These are phyloP conservation scores for Gossypium aridum DNA, from an alignment of 441 rosid species.

Conservation along the genomic window DNA sequence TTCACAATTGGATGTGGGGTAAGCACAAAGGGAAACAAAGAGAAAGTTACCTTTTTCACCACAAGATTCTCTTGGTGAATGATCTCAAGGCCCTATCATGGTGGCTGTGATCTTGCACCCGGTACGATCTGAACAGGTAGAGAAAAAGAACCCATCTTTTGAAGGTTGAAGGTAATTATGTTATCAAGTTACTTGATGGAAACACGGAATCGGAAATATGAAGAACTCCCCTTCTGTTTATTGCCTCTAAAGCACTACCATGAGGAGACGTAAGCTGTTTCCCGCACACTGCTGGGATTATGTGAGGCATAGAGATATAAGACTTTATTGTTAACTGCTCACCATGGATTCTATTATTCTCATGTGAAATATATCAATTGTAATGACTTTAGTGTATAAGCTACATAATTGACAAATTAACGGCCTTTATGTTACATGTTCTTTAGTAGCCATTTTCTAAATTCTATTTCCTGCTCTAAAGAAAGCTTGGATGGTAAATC, in stretches of 20 bases:
- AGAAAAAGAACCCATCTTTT: neutral
- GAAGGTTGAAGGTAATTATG: slow-evolving; percentile 2
- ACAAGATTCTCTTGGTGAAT: slow-evolving; percentile 7
- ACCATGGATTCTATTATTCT: neutral
- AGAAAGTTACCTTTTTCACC: neutral
- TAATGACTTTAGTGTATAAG: neutral
- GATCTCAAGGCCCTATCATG: slow-evolving; percentile 9
- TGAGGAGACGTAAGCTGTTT: neutral
- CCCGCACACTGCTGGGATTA: neutral
- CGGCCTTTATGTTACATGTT: neutral
- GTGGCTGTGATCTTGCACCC: neutral
- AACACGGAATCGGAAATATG: neutral
- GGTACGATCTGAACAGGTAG: neutral
- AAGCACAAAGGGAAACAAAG: neutral
- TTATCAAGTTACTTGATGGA: neutral
- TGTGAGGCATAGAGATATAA: neutral
- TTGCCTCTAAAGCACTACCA: neutral
- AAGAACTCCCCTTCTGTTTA: neutral
- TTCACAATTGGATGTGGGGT: slow-evolving; percentile 31
- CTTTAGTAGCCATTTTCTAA: neutral
- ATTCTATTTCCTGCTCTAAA: neutral
- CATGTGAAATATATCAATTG: neutral
- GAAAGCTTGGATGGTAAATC: neutral
- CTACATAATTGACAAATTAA: neutral
- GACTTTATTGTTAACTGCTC: neutral